phyloP scores from a whole-genome alignment of 2,329 filamentous ascomycete genomes.

The Fusarium sp. region DNA sequence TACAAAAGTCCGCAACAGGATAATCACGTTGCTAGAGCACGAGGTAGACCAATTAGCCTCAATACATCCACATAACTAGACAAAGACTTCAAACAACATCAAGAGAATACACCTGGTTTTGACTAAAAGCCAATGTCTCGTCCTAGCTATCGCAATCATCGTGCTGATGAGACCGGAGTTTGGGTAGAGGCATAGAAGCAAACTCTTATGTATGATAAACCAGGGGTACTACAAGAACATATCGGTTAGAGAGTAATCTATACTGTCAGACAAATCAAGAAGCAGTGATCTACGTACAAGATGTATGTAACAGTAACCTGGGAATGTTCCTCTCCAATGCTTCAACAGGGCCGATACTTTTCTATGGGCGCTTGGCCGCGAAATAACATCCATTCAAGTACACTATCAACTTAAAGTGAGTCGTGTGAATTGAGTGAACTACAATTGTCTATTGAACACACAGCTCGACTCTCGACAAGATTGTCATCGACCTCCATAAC shows the following conservation, averaged over 20 bases:
- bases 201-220: background rate
- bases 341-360: background rate
- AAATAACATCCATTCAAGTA: background rate
- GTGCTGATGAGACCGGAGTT: background rate
- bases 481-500: constrained; percentile 28
- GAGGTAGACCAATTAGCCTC: background rate
- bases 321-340: background rate
- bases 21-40: too few relatives aligned
- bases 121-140: background rate
- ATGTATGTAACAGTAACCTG: background rate
- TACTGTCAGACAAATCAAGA: background rate
- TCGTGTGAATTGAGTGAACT: constrained; percentile 21
- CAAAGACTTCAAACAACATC: background rate
- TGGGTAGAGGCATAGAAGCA: background rate
- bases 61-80: background rate
- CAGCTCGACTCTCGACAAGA: constrained; percentile 15
- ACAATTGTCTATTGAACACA: constrained; percentile 31
- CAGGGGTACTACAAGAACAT: background rate
- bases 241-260: too few relatives aligned
- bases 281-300: background rate
- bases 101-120: too few relatives aligned
- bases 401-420: background rate
- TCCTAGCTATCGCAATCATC: background rate
- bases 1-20: background rate
- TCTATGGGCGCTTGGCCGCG: too few relatives aligned